Evolutionary conservation across 2,329 filamentous ascomycete species (phyloP).

Genomic region (Tolypocladium sp.): DNA sequence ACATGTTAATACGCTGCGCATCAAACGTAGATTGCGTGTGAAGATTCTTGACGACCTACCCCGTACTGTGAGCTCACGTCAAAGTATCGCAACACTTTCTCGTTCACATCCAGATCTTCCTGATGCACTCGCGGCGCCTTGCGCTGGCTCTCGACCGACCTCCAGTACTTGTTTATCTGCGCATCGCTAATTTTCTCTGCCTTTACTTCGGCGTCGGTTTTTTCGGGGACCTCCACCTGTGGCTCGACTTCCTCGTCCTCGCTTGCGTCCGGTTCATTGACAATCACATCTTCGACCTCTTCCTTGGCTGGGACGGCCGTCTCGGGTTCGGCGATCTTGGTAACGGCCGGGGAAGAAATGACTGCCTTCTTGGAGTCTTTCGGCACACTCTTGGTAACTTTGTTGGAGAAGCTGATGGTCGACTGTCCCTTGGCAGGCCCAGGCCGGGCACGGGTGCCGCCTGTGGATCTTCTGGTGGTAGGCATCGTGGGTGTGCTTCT

Average conservation of each 20-base stretch:
- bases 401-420: constrained; percentile 48
- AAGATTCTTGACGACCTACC: constrained; percentile 44
- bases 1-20: background rate
- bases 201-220: constrained; percentile 40
- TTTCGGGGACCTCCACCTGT: constrained; percentile 25
- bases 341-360: constrained; percentile 22
- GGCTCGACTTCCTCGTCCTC: constrained; percentile 15
- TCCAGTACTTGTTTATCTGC: constrained; percentile 74
- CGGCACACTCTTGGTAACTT: constrained; percentile 43
- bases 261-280: constrained; percentile 13
- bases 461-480: constrained; percentile 37
- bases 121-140: constrained; percentile 70
- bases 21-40: background rate
- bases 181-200: constrained; percentile 58
- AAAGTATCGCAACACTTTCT: constrained; percentile 87
- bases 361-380: constrained; percentile 38
- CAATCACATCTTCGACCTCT: constrained; percentile 11
- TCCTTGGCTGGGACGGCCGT: constrained; percentile 9
- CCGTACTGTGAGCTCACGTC: constrained; percentile 89
- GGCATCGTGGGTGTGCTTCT: constrained; percentile 30
- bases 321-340: constrained; percentile 22
- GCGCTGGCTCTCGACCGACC: constrained; percentile 57
- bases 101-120: constrained; percentile 57
- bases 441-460: constrained; percentile 23
- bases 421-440: constrained; percentile 37